Evolutionary conservation across 495 filamentous ascomycete species (phyloP).

Genomic region (Choiromyces venosus): DNA sequence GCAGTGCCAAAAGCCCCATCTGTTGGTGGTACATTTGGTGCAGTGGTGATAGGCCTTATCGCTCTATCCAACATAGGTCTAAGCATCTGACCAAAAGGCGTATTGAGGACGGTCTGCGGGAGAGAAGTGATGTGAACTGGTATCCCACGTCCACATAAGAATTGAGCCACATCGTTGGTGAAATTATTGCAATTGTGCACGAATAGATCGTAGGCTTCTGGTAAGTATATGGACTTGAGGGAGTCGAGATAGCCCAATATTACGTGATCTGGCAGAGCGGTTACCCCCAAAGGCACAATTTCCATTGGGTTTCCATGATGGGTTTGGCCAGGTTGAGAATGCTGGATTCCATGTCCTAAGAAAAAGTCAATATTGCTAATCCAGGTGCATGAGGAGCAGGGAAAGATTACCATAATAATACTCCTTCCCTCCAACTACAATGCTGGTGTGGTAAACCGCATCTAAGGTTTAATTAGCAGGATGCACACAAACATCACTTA

Average conservation of each 20-base stretch:
- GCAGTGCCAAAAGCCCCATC: slow-evolving; percentile 9
- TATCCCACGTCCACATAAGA: slow-evolving; percentile 83
- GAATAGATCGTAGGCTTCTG: slow-evolving; percentile 57
- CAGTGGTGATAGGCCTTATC: slow-evolving; percentile 47
- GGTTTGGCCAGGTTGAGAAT: slow-evolving; percentile 68
- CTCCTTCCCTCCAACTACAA: slow-evolving; percentile 72
- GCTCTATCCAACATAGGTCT: slow-evolving; percentile 71
- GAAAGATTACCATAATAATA: slow-evolving; percentile 59
- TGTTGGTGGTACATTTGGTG: slow-evolving; percentile 11
- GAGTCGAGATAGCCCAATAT: slow-evolving; percentile 86
- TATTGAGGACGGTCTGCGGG: slow-evolving; percentile 77
- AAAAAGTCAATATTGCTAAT: slow-evolving; percentile 6
- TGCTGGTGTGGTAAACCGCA: slow-evolving; percentile 85
- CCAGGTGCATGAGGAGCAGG: slow-evolving; percentile 50
- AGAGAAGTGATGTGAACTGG: slow-evolving; percentile 83
- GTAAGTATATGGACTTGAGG: slow-evolving; percentile 72
- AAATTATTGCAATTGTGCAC: slow-evolving; percentile 98
- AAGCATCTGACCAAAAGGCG: slow-evolving; percentile 87
- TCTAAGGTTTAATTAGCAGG: slow-evolving; percentile 46
- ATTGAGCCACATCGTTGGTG: slow-evolving; percentile 85
- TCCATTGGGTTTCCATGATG: slow-evolving; percentile 84
- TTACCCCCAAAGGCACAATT: slow-evolving; percentile 64
- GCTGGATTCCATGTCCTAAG: slow-evolving; percentile 62
- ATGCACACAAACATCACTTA: background rate
- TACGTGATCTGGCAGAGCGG: slow-evolving; percentile 72